Evolutionary conservation across 2,329 filamentous ascomycete species (phyloP).

Genomic region (Fonsecaea nubica): DNA sequence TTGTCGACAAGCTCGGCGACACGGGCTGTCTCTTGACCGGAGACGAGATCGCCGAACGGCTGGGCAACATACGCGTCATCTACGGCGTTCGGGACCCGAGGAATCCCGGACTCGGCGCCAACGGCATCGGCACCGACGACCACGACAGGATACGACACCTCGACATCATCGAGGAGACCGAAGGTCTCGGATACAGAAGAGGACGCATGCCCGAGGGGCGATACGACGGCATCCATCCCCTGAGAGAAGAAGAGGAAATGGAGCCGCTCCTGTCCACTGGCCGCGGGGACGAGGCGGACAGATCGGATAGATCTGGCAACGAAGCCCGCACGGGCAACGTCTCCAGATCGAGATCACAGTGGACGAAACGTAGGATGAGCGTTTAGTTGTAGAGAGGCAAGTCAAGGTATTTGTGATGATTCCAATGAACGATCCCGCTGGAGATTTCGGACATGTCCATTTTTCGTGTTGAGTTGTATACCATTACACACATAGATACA

Average conservation of each 20-base stretch:
- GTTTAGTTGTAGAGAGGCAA: background rate
- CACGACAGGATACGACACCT: constrained; percentile 19
- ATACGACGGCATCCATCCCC: constrained; percentile 24
- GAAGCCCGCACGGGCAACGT: background rate
- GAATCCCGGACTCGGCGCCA: background rate
- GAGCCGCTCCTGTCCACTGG: background rate
- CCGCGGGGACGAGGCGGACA: background rate
- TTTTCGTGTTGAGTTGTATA: no score
- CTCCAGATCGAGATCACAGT: background rate
- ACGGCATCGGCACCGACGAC: background rate
- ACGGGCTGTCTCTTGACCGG: constrained; percentile 33
- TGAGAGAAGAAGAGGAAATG: constrained; percentile 9
- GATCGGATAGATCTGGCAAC: background rate
- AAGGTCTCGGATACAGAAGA: constrained; percentile 21
- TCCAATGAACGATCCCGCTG: background rate
- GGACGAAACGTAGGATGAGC: constrained; percentile 23
- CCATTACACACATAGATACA: no score
- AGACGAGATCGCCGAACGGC: constrained; percentile 37
- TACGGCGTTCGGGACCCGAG: constrained; percentile 38
- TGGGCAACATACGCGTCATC: constrained; percentile 34
- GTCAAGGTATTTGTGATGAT: background rate
- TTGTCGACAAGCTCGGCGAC: constrained; percentile 33
- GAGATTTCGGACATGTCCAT: no score
- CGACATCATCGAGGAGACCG: constrained; percentile 28
- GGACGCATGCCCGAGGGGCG: constrained; percentile 27